Evolutionary conservation across 805 yeast species (phyloP).

Genomic region (Myxozyma neotropica): DNA sequence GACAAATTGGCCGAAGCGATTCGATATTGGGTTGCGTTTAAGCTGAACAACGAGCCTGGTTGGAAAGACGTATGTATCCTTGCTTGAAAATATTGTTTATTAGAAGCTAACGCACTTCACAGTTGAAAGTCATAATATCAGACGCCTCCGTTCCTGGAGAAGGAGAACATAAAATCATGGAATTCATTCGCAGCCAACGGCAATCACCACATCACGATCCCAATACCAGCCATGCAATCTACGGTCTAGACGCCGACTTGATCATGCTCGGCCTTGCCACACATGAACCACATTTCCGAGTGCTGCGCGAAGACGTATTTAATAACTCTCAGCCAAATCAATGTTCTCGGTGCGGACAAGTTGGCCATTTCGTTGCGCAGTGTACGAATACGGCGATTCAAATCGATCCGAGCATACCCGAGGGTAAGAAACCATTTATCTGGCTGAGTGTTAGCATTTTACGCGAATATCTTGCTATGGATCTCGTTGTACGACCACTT

Average conservation of each 20-base stretch:
- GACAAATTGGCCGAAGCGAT: constrained; percentile 78
- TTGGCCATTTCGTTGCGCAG: constrained; percentile 29
- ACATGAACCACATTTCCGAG: constrained; percentile 95
- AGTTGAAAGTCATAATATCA: constrained; percentile 79
- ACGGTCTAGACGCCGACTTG: constrained; percentile 97
- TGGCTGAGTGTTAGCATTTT: constrained; percentile 90
- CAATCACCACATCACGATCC: constrained; percentile 86
- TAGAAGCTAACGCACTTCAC: not conserved
- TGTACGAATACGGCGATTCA: constrained; percentile 28
- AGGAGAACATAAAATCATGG: constrained; percentile 99
- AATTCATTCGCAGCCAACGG: constrained; percentile 87
- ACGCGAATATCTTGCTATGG: constrained; percentile 85
- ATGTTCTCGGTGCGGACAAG: constrained; percentile 58
- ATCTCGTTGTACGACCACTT: constrained; percentile 68
- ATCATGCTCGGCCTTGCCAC: constrained; percentile 95
- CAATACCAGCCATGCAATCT: constrained; percentile 92
- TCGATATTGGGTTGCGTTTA: constrained; percentile 90
- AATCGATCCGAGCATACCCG: constrained; percentile 47
- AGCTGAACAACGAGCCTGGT: constrained; percentile 84
- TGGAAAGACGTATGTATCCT: constrained; percentile 63
- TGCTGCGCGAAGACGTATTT: constrained; percentile 94
- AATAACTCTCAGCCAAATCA: constrained; percentile 57
- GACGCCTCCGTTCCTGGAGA: constrained; percentile 99
- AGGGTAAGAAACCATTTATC: constrained; percentile 74
- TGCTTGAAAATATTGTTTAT: not conserved